Evolutionary conservation across 495 filamentous ascomycete genomes (phyloP), one percentile per base, ranked within the genome.

Genomic region (Hypomontagnella monticulosa): DNA sequence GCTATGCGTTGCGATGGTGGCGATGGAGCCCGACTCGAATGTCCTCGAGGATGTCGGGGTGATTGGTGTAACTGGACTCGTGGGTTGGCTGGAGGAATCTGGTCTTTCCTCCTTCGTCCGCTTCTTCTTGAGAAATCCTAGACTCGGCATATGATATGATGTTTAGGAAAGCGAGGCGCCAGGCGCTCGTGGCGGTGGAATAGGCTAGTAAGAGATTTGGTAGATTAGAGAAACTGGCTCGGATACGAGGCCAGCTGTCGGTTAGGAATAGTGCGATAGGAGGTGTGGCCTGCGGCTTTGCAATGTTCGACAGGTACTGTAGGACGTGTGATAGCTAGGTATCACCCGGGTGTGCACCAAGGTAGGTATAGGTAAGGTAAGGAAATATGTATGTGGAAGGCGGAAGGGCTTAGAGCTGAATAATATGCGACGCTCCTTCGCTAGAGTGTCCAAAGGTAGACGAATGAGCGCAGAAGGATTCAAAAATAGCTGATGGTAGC

Each of bases 111-210:
- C 76, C 88, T 92, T 97, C 80, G 94, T 96, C 85, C 92, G 88
- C 84, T 96, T 93, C 88, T 97, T 97, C 85, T 97, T 99, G 73
- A 99, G 86, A 72, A 97, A 89, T 65, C 92, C 91, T 79, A 92
- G 83, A 70, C 78, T 84, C 82, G 88, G 90, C 90, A 93, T 93
- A 75, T 68, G 71, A 69, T 71, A 73, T 66, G 55, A 38, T 63
- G 60, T 72, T 27, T 63, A 57, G 23, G 54, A 12, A 43, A 67
- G 19, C 43, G 62, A 65, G 65, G 65, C 65, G 19, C 50, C 38
- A 30, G 57, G 56, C 66, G 65, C 69, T 66, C 56, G 53, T 44
- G 49, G 46, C 12, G 38, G 23, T 66, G 19, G 19, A 43, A 57
- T 30, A 27, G 38, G 27, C 51, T 8, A 57, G 23, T 27, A 27